Evolutionary conservation across 805 yeast species (phyloP).

Genomic region (Candida schatavii): DNA sequence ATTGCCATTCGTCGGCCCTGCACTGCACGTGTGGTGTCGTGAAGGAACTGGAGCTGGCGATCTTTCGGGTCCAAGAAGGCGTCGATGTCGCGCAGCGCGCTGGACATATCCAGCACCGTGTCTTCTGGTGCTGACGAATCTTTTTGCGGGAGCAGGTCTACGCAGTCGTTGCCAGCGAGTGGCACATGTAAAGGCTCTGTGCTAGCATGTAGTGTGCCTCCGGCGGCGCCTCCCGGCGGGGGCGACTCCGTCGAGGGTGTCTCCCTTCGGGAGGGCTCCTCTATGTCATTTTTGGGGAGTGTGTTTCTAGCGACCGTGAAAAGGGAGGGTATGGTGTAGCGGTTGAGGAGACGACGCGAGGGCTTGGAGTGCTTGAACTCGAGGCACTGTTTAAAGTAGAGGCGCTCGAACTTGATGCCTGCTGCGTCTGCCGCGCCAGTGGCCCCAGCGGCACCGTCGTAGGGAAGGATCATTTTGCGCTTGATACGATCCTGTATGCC

Average conservation of each 20-base stretch:
- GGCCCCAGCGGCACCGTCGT: neutral
- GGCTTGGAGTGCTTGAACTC: constrained; percentile 33
- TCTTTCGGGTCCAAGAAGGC: neutral
- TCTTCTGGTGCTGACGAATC: too few relatives aligned
- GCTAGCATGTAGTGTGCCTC: too few relatives aligned
- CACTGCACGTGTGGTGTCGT: constrained; percentile 56
- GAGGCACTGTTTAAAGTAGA: constrained; percentile 25
- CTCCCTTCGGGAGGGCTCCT: too few relatives aligned
- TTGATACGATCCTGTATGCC: constrained; percentile 46
- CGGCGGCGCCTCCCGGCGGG: too few relatives aligned
- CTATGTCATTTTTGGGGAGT: neutral
- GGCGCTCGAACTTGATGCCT: constrained; percentile 21
- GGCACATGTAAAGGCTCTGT: too few relatives aligned
- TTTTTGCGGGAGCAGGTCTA: too few relatives aligned
- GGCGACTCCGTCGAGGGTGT: too few relatives aligned
- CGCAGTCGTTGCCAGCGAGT: too few relatives aligned
- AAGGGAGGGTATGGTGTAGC: constrained; percentile 20
- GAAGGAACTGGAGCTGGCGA: constrained; percentile 29
- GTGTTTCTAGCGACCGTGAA: neutral
- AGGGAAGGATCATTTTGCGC: constrained; percentile 27
- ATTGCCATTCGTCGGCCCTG: constrained; percentile 60
- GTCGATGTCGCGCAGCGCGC: neutral
- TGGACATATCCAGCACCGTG: too few relatives aligned
- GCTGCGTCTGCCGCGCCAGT: constrained; percentile 6
- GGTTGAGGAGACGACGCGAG: constrained; percentile 29